Evolutionary conservation across 2,329 filamentous ascomycete genomes (phyloP), one percentile per base, ranked within the genome.

Genomic region (Colletotrichum shisoi): DNA sequence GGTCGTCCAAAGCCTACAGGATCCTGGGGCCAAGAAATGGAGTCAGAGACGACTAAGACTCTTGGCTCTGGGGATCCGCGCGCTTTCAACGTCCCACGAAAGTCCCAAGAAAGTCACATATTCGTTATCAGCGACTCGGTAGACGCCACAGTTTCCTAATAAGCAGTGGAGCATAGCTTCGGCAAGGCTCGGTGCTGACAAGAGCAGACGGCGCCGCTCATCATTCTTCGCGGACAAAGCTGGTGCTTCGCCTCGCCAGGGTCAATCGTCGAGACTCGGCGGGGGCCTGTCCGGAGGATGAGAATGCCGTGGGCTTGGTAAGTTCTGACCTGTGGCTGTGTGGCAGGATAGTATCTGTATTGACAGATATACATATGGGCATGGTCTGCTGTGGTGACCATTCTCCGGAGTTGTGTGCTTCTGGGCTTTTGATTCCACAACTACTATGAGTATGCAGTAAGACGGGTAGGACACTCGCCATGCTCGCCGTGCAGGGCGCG

Each of bases 41-140:
- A 40, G 39, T 24, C 19, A 17, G 58, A 37, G 65, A 57, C 24
- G 27, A 40, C 62, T 37, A 60, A 68, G 57, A 40, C 17, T 49
- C 62, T 68, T 68, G 66, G 62, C 62, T 31, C 42, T 60, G 8
- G 42, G 60, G 66, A 68, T 57, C 62, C 62, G 57, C 66, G 66
- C 62, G 66, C 51, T 51, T 66, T 53, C 21, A n/a, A 17, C 44
- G 15, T 44, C 27, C 49, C 24, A 57, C 49, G 49, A 56, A 31
- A 39, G 34, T 4, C 42, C 56, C 63, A 68, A 62, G 40, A 42
- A 37, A 45, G 45, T 52, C 53, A 59, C 37, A 63, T 56, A 62
- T 42, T 52, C 9, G 34, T 24, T 68, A 62, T 62, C 64, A 59
- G 56, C 64, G 54, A 68, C 49, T 66, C 56, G 21, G n/a, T 9